phyloP scores from a whole-genome alignment of 2,329 filamentous ascomycete species.

The Verticillium alfalfae region DNA sequence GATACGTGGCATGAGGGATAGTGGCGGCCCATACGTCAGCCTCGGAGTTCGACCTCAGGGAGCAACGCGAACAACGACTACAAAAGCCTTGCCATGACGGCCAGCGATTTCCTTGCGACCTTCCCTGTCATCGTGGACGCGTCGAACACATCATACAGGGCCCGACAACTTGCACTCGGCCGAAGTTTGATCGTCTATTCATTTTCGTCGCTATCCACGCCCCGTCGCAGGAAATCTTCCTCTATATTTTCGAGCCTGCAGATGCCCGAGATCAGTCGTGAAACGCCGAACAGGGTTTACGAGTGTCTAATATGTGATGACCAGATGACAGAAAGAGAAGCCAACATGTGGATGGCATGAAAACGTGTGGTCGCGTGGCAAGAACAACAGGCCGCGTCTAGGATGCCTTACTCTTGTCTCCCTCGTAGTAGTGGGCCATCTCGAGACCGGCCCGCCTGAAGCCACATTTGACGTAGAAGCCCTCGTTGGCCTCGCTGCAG shows the following conservation, averaged over 20 bases:
- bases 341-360: neutral
- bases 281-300: neutral
- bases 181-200: neutral
- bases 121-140: too few species aligned
- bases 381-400: neutral
- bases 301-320: neutral
- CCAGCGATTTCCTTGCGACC: too few species aligned
- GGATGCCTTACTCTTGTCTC: constrained; percentile 27
- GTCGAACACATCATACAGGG: too few species aligned
- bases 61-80: too few species aligned
- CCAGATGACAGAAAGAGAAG: neutral
- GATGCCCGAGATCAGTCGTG: neutral
- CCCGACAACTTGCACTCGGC: too few species aligned
- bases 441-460: constrained; percentile 88
- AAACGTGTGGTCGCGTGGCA: neutral
- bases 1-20: too few species aligned
- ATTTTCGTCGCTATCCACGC: neutral
- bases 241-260: neutral
- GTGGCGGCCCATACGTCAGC: too few species aligned
- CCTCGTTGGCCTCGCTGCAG: constrained; percentile 93
- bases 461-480: constrained; percentile 97
- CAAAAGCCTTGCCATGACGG: too few species aligned
- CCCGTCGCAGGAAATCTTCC: neutral
- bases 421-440: constrained; percentile 93
- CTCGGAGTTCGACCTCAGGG: too few species aligned